phyloP scores from a whole-genome alignment of 805 yeast genomes.

The Nakazawaea anatomiae region DNA sequence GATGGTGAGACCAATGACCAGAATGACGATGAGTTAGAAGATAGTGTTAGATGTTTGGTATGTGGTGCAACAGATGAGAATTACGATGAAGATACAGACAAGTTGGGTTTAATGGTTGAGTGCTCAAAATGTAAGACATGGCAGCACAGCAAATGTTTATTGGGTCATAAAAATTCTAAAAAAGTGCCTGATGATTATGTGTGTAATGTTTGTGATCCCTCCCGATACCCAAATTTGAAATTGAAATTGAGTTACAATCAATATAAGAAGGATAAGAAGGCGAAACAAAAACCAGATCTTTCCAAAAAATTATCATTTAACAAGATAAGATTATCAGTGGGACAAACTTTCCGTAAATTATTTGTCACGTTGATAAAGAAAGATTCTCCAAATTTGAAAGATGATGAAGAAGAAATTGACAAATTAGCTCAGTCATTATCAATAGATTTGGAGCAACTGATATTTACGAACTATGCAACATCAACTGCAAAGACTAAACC shows the following conservation, averaged over 20 bases:
- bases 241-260: constrained; percentile 24
- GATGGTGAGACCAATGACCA: constrained; percentile 1
- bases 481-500: not conserved
- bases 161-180: constrained; percentile 32
- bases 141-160: constrained; percentile 67
- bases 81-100: constrained; percentile 52
- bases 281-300: constrained; percentile 14
- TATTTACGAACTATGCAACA: constrained; percentile 33
- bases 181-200: constrained; percentile 40
- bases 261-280: constrained; percentile 15
- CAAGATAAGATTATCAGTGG: constrained; percentile 42
- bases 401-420: constrained; percentile 19
- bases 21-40: constrained; percentile 30
- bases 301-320: constrained; percentile 15
- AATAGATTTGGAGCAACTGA: constrained; percentile 42
- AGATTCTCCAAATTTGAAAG: constrained; percentile 24
- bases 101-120: constrained; percentile 52
- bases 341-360: constrained; percentile 42
- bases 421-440: constrained; percentile 41
- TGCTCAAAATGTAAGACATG: constrained; percentile 65
- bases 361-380: constrained; percentile 30
- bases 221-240: constrained; percentile 27
- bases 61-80: constrained; percentile 57
- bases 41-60: constrained; percentile 48
- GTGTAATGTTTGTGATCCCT: constrained; percentile 51